Conservation (phyloP, 148 eudicot species). For the Rhododendron williamsianum region DNA sequence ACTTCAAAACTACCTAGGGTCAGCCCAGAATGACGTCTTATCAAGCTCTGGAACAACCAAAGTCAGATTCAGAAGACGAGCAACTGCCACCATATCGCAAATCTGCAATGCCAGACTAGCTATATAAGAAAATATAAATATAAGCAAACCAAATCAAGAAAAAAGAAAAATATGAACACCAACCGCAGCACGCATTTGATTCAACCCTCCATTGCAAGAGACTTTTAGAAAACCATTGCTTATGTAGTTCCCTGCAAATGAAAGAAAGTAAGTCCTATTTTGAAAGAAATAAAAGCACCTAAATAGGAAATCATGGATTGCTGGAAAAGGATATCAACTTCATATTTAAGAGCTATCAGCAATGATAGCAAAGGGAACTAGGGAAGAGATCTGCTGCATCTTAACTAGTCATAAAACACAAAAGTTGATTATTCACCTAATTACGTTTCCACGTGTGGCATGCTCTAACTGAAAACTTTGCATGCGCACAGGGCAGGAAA, state of each 20-base stretch:
- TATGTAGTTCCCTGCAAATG: constrained; percentile 70
- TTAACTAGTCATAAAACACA: neutral
- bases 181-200: constrained; percentile 99
- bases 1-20: constrained; percentile 60
- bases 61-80: constrained; percentile 89
- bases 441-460: too few species aligned
- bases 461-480: neutral
- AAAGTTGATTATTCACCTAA: neutral
- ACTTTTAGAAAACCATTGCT: constrained; percentile 84
- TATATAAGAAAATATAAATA: constrained; percentile 9
- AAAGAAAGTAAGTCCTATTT: neutral
- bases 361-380: neutral
- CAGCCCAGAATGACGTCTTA: constrained; percentile 99
- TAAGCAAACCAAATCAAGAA: constrained; percentile 6
- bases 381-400: neutral
- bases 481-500: neutral
- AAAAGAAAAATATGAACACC: constrained; percentile 23
- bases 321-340: neutral
- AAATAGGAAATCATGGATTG: neutral
- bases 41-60: constrained; percentile 95
- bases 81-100: constrained; percentile 94
- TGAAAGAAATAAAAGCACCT: neutral
- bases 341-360: neutral
- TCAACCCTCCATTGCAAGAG: constrained; percentile 94
- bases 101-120: constrained; percentile 48